Evolutionary conservation across 208 protist species (phyloP), one percentile per base, ranked within the genome.

Genomic region (Tritrichomonas musculus): DNA sequence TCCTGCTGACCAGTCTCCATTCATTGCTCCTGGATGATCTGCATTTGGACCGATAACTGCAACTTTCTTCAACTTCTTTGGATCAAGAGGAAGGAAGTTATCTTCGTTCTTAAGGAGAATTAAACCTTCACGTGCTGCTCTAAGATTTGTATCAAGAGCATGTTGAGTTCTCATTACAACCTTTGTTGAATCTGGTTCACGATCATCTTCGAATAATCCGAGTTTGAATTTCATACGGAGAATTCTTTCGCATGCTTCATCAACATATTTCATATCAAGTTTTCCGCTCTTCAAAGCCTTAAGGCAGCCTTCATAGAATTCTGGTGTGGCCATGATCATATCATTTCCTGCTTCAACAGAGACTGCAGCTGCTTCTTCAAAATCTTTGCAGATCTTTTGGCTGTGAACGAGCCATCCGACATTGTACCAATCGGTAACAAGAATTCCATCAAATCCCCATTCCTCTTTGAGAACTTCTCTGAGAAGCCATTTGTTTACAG

Each of bases 371-470:
- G 77, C 41, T 39, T 88, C 77, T 88, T 88, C 77, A 27, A 44
- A 88, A 53, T 44, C 47, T 88, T 44, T 47, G 30, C 77, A 88
- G 22, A 88, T 57, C 17, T 88, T 88, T 88, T 88, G 77, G 47
- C 57, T 47, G 33, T 88, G n/a, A 36, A 88, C 77, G 20, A 57
- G 41, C 77, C 41, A 88, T 44, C 77, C 77, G n/a, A 88, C 77
- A 20, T 88, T 88, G 47, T 88, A 44, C 77, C 77, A 88, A 30
- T 88, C 77, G 30, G 95, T 95, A 30, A 96, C 94, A n/a, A 96
- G 69, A 94, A 96, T 53, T 11, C 93, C 94, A 53, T 94, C 92
- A 75, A 95, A 96, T 25, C 95, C 94, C 77, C 77, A 88, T 14
- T 60, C 41, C 13, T 57, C 47, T 50, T 88, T 88, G 47, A 88